A percentile compares a stretch with the other conserved stretches of the same genome.
These are phyloP conservation scores for Hyaloperonospora arabidopsidis DNA, from an alignment of 352 stramenopile species.

Conservation along the genomic window DNA sequence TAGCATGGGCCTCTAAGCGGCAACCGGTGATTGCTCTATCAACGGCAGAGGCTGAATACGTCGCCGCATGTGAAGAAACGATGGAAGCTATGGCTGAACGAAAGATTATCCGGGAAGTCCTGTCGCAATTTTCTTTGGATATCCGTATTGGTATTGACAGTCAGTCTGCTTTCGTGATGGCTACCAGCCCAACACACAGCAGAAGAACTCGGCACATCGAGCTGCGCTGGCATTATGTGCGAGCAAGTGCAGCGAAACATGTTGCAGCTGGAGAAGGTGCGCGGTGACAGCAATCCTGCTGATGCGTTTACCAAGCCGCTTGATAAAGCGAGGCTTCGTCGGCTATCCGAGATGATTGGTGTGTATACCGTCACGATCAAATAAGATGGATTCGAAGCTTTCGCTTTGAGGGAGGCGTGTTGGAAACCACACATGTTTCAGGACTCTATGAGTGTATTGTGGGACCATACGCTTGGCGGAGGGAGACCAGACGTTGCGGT, in stretches of 20 bases:
- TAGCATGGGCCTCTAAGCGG: neutral
- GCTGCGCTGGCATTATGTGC: constrained; percentile 13
- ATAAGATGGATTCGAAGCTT: no score
- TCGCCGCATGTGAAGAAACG: neutral
- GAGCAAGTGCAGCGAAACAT: constrained; percentile 2
- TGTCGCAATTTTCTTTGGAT: neutral
- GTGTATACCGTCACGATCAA: no score
- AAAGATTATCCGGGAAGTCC: neutral
- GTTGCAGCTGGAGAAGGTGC: no score
- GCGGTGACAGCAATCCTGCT: no score
- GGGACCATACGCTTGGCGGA: no score
- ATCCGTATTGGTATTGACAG: constrained; percentile 15
- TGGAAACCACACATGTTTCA: no score
- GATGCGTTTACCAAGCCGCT: no score
- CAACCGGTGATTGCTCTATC: neutral
- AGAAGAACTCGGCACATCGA: constrained; percentile 9
- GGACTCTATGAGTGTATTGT: no score
- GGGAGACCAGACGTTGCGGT: no score
- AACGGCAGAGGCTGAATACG: neutral
- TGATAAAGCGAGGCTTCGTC: no score
- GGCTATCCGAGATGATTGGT: no score
- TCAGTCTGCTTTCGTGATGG: constrained; percentile 10
- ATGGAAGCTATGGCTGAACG: neutral
- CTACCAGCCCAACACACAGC: constrained; percentile 9
- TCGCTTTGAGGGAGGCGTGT: no score